Percentiles rank a stretch among this genome's conserved stretches.
Evolutionary conservation across 768 basidiomycete species (phyloP).

Genomic region (Tylopilus plumbeoviolaceoides): DNA sequence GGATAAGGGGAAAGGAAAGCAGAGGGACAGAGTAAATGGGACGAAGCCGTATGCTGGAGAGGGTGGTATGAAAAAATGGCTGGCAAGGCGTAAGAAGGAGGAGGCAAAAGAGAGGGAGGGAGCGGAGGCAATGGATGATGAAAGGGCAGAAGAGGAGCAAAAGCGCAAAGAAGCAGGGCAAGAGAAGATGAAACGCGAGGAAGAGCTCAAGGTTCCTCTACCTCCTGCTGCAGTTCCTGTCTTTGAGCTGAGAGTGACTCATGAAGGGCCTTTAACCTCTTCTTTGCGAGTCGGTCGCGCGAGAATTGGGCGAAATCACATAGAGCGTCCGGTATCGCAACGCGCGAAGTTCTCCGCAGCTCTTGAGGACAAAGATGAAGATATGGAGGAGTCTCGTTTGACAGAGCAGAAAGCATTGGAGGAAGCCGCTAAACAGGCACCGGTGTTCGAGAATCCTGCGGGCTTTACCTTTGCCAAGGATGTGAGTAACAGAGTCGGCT

Average conservation of each 20-base stretch:
- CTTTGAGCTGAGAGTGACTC: conserved; percentile 18
- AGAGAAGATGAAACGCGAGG: conserved; percentile 15
- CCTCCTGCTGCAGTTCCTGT: conserved; percentile 13
- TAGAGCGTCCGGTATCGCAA: conserved; percentile 49
- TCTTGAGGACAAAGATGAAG: conserved; percentile 48
- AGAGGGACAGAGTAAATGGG: conserved; percentile 40
- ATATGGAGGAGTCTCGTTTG: conserved; percentile 36
- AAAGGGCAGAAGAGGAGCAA: conserved; percentile 28
- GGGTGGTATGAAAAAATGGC: conserved; percentile 73
- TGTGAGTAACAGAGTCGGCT: conserved; percentile 33
- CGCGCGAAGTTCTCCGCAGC: conserved; percentile 65
- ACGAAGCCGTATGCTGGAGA: conserved; percentile 77
- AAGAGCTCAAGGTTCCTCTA: conserved; percentile 16
- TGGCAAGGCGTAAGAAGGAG: conserved; percentile 59
- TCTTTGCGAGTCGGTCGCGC: conserved; percentile 67
- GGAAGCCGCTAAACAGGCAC: conserved; percentile 51
- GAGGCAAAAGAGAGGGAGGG: conserved; percentile 41
- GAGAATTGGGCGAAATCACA: conserved; percentile 53
- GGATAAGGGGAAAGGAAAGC: conserved; percentile 35
- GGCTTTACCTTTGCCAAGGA: conserved; percentile 68
- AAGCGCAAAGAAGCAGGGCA: conserved; percentile 18
- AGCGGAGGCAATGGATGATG: conserved; percentile 33
- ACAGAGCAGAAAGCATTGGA: conserved; percentile 47
- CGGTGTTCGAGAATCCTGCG: conserved; percentile 55
- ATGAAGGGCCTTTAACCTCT: conserved; percentile 33